phyloP scores from a whole-genome alignment of 2,329 filamentous ascomycete species.

The Colletotrichum acutatum region DNA sequence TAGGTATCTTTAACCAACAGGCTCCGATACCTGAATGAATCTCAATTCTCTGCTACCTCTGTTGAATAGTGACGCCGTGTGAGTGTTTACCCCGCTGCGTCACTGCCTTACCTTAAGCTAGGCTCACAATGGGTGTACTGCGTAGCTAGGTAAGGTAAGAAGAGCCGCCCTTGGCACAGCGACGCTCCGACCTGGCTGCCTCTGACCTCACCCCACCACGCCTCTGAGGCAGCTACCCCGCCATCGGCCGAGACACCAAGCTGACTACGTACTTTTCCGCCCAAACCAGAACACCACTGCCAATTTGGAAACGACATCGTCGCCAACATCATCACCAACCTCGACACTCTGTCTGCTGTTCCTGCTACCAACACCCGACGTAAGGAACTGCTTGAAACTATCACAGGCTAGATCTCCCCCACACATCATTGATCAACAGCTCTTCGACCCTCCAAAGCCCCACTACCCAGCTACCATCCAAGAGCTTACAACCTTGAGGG shows the following conservation, averaged over 20 bases:
- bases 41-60: too few species aligned
- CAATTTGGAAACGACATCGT: neutral
- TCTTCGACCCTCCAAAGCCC: neutral
- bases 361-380: neutral
- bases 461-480: neutral
- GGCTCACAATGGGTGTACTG: too few species aligned
- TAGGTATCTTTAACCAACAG: too few species aligned
- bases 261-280: constrained; percentile 2
- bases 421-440: neutral
- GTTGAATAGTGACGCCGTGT: too few species aligned
- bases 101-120: neutral
- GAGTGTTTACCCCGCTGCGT: too few species aligned
- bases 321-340: neutral
- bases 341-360: neutral
- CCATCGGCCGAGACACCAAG: constrained; percentile 21
- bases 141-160: neutral
- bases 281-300: neutral
- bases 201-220: constrained; percentile 28
- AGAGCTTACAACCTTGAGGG: constrained; percentile 19
- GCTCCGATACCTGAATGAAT: too few species aligned
- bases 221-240: constrained; percentile 33
- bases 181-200: neutral
- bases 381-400: too few species aligned
- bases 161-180: neutral
- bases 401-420: neutral